Evolutionary conservation across 2,329 filamentous ascomycete genomes (phyloP).

Genomic region (Pestalotiopsis sp.): DNA sequence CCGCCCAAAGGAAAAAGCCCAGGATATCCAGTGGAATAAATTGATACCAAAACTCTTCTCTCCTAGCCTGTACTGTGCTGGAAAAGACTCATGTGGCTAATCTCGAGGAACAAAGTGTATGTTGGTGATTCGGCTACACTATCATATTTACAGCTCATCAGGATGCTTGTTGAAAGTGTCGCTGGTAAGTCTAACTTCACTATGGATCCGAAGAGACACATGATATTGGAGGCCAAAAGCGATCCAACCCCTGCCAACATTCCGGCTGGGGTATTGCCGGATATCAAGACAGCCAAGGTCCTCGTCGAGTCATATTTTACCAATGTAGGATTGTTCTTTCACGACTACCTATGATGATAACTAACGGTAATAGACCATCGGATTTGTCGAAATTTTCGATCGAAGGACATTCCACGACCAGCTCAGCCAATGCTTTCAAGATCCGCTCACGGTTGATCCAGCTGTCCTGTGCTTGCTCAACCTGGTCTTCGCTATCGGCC

Average conservation of each 20-base stretch:
- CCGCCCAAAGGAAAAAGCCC: neutral
- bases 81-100: neutral
- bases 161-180: conserved; percentile 60
- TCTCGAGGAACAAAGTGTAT: conserved; percentile 47
- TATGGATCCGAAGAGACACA: conserved; percentile 57
- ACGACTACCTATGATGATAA: neutral
- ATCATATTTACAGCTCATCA: conserved; percentile 62
- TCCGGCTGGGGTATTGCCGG: conserved; percentile 57
- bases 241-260: conserved; percentile 46
- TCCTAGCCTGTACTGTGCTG: neutral
- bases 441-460: conserved; percentile 52
- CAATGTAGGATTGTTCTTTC: conserved; percentile 46
- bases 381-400: conserved; percentile 64
- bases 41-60: neutral
- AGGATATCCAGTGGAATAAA: neutral
- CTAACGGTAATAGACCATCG: conserved; percentile 51
- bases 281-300: conserved; percentile 54
- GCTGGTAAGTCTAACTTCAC: conserved; percentile 61
- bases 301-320: conserved; percentile 63
- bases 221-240: conserved; percentile 57
- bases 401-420: conserved; percentile 49
- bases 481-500: conserved; percentile 64
- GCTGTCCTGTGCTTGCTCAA: conserved; percentile 62
- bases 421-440: conserved; percentile 56
- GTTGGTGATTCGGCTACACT: conserved; percentile 66